Base-by-base conservation (phyloP, 345 rosid species). In the Fremontodendron californicum region DNA sequence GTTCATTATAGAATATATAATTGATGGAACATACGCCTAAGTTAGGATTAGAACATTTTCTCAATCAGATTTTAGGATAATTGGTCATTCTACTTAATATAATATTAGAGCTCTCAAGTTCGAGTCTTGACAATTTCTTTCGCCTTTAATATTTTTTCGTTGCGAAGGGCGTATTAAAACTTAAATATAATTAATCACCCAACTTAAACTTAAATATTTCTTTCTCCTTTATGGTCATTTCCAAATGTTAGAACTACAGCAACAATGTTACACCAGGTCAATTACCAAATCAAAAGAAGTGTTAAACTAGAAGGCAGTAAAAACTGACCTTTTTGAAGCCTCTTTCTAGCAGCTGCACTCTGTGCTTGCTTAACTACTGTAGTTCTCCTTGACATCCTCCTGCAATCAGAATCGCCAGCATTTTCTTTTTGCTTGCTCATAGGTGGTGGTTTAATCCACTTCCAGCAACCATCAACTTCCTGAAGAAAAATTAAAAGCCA, bases 361-460 rank as follows among this genome's bases (percentile, higher is more conserved):
- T 16, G 64, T 57, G 29, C 58, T 61, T 16, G 25, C 58, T 71
- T 71, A 49, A 29, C 16, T 18, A 31, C 42, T 3, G 6, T 48
- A n/a, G n/a, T n/a, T 12, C 10, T 48, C 29, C 21, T 74, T 62
- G 51, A 51, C 63, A 77, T 76, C 76, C 64, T 76, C 39, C 48
- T 78, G 68, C 73, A 78, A 25, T 72, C 80, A 73, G 79, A 33
- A 33, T n/a, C 73, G 13, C 67, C 75, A 16, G 39, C 16, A 68
- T 63, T n/a, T 42, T 64, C 82, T 13, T 9, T 61, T 66, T 73
- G 75, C 77, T 72, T 85, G 84, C 90, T 86, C 74, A 11, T 9
- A 4, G 93, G 95, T 43, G 89, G 87, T 66, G 88, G 86, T 61
- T 65, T 88, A 29, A 72, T 77, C 93, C 95, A 91, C 77, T 73